Evolutionary conservation across 1,139 yeast genomes (phyloP), one percentile per base, ranked within the genome.

Genomic region (Suhomyces anneliseae): DNA sequence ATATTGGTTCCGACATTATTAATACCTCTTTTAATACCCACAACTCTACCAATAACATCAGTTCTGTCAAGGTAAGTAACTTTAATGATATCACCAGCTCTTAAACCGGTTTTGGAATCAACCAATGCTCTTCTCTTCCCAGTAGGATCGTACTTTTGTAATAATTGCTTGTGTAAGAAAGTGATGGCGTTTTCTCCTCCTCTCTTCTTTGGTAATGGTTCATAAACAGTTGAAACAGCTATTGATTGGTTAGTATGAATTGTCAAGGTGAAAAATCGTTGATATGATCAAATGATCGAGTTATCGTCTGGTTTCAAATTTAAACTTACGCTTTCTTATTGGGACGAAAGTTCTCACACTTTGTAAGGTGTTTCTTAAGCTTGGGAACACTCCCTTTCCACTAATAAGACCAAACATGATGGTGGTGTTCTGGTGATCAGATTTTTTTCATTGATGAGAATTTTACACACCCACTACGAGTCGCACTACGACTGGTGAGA

Each of bases 51-150:
- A 29, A 83, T 75, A 49, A 87, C 85, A 47, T 83, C 81, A 52
- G 88, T 79, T 51, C 82, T 76, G 62, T 87, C 87, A 56, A 74
- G 76, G 62, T 87, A 90, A 27, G 85, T 81, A 10, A 90, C 86
- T 55, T 88, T 82, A 38, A 90, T 82, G 37, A 89, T 77, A 64
- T 90, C 97, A 8, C 96, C 97, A 0, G 95, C 79, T 52, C 87
- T 77, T 38, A 90, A 71, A n/a, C 82, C 79, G 47, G 75, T 74
- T 15, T 55, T 52, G 7, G 66, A 54, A 49, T 77, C 73, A 24
- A 90, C 72, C 45, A 89, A 71, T n/a, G 78, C 76, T 52, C 86
- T 72, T 72, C 92, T 85, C 69, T 79, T 74, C 7, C 93, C 95
- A 6, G 79, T 70, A 24, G 92, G 87, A 62, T 90, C 97, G 54